phyloP scores from a whole-genome alignment of 2,329 filamentous ascomycete species.

The Fusarium anguioides region DNA sequence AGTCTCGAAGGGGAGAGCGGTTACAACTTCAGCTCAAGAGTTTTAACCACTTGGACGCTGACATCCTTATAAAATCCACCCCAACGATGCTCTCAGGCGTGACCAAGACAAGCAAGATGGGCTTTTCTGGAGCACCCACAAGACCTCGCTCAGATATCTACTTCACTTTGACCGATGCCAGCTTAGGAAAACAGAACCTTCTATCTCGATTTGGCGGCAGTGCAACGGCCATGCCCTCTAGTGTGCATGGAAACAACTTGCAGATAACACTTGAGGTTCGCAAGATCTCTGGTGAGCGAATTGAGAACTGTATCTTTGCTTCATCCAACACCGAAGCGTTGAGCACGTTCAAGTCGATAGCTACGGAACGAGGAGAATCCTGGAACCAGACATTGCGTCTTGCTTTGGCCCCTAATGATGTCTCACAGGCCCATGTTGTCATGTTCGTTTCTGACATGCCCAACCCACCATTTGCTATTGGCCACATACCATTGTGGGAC shows the following conservation, averaged over 20 bases:
- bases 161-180: conserved; percentile 81
- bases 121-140: conserved; percentile 91
- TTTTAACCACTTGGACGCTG: conserved; percentile 82
- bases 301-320: conserved; percentile 88
- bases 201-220: conserved; percentile 77
- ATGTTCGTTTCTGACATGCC: conserved; percentile 91
- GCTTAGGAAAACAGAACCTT: conserved; percentile 79
- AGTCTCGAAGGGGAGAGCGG: conserved; percentile 77
- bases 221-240: conserved; percentile 74
- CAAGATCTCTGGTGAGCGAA: conserved; percentile 78
- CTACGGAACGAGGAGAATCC: conserved; percentile 78
- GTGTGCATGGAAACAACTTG: conserved; percentile 75
- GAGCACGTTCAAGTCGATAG: conserved; percentile 89
- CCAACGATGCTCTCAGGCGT: conserved; percentile 88
- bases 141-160: conserved; percentile 95
- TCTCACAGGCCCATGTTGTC: conserved; percentile 84
- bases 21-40: conserved; percentile 82
- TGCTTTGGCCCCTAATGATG: conserved; percentile 80
- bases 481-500: conserved; percentile 94
- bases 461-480: conserved; percentile 87
- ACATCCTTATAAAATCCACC: conserved; percentile 83
- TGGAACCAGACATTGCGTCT: conserved; percentile 93
- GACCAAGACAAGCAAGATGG: conserved; percentile 85
- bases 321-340: conserved; percentile 82
- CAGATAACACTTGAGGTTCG: conserved; percentile 92